Evolutionary conservation across 2,329 filamentous ascomycete species (phyloP), one percentile per base, ranked within the genome.

Genomic region (Didymella segeticola): DNA sequence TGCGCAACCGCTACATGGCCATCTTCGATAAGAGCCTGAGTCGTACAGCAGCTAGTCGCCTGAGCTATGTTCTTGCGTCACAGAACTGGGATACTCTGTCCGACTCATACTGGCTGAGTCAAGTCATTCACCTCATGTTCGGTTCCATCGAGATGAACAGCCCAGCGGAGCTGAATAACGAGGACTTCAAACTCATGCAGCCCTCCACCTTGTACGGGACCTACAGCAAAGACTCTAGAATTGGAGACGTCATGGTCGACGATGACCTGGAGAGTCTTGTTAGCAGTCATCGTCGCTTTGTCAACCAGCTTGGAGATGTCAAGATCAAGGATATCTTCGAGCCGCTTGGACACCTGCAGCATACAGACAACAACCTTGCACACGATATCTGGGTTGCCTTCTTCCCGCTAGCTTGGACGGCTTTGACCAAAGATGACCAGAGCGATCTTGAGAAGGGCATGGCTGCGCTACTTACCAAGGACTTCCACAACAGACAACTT

Each of bases 51-150:
- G 96, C 89, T 67, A 90, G 91, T 53, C 88, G 96, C 30, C 82
- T 99, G 31, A 89, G 89, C 55, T 98, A 97, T 76, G 89, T 98
- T 4, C 84, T 99, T 49, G 88, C 87, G 0, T 89, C 90, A 20
- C 96, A 99, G 72, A 98, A 98, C 66, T 99, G 95, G 95, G 93
- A 98, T 71, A 96, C 91, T 0, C 81, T 99, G 41, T 87, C 87
- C 2, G 95, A 99, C 65, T 96, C 91, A 1, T 99, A 96, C 78
- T 99, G 96, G 96, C 80, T 99, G 43, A 89, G 92, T 33, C 95
- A 99, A 75, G 93, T 96, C 27, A 92, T 92, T 15, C 95, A 99
- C 68, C 82, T 99, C 33, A 85, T 99, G 50, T 86, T 99, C 60
- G 93, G 95, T 14, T 93, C 91, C 6, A 84, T 98, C 34, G 95